Base-by-base conservation (phyloP, 176 grass and related monocot species). In the Musa beccarii region DNA sequence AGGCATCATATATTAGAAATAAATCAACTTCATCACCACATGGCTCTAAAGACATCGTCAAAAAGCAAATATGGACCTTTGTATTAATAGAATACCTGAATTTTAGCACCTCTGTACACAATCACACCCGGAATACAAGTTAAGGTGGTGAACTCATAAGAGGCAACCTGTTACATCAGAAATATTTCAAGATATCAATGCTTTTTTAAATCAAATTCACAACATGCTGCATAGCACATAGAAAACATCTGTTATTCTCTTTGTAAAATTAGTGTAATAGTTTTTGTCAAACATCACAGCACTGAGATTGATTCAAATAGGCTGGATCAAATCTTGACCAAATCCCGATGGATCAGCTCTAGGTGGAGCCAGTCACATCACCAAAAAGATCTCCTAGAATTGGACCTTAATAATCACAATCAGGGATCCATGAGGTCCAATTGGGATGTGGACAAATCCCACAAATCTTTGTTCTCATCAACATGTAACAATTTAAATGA, bases 71-170 rank as follows among this genome's bases (percentile, higher is more conserved):
- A 22, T 12, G 23, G 13, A 28, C n/a, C 3, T 66, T 66, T 9
- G 26, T 14, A 28, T 26, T n/a, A 70, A 70, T 22, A 17, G 23
- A 22, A 2, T 85, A 99, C 95, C 91, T 99, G 95, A 64, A 94
- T 82, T 86, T 94, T 99, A 74, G 95, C 88, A 22, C 95, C 91
- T 78, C 89, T 92, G 74, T 94, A 99, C 73, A 86, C 78, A 23
- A 99, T 99, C 56, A 99, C 95, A 74, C 95, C 95, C 52, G 95
- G 91, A 73, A 99, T 99, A 26, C 95, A 98, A 78, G 90, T 99
- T 52, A 99, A 82, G 51, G 95, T 99, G 1, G 95, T 99, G 66
- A 99, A 99, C 83, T 99, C 95, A 2, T 99, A 99, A 2, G 95
- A 61, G 16, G 95, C 95, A 80, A 94, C 95, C 90, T 99, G 81